phyloP scores from a whole-genome alignment of 163 green algal genomes.

The Chlorella variabilis region DNA sequence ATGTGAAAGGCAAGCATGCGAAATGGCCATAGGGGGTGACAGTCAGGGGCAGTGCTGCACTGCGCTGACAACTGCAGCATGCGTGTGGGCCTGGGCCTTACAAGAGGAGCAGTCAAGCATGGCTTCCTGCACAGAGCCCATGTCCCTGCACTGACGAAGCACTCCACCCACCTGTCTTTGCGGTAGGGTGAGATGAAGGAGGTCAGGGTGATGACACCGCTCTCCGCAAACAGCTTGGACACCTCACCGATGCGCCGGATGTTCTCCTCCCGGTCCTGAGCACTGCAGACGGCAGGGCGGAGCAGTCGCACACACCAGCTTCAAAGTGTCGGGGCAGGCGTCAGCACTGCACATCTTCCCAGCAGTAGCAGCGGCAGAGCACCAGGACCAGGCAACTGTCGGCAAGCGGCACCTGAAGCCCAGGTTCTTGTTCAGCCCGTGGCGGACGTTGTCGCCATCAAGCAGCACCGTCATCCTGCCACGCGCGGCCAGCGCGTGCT shows the following conservation, averaged over 20 bases:
- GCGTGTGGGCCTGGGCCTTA: not conserved
- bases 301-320: too few species aligned
- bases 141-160: not conserved
- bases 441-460: slow-evolving; percentile 94
- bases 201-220: slow-evolving; percentile 91
- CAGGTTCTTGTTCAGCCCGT: slow-evolving; percentile 95
- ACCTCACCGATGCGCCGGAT: slow-evolving; percentile 95
- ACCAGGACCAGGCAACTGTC: too few species aligned
- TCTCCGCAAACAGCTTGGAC: slow-evolving; percentile 92
- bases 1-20: too few species aligned
- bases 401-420: too few species aligned
- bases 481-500: slow-evolving; percentile 81
- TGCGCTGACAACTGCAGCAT: not conserved
- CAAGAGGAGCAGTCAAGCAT: too few species aligned
- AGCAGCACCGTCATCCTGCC: slow-evolving; percentile 76
- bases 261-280: slow-evolving; percentile 91
- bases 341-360: too few species aligned
- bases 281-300: too few species aligned
- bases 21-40: too few species aligned
- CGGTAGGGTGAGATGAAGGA: slow-evolving; percentile 97
- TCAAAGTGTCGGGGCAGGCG: too few species aligned
- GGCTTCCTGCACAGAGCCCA: too few species aligned
- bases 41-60: too few species aligned
- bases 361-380: too few species aligned
- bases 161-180: slow-evolving; percentile 56